Conservation (phyloP, 176 grass and related monocot genomes). For the Chloris gayana region DNA sequence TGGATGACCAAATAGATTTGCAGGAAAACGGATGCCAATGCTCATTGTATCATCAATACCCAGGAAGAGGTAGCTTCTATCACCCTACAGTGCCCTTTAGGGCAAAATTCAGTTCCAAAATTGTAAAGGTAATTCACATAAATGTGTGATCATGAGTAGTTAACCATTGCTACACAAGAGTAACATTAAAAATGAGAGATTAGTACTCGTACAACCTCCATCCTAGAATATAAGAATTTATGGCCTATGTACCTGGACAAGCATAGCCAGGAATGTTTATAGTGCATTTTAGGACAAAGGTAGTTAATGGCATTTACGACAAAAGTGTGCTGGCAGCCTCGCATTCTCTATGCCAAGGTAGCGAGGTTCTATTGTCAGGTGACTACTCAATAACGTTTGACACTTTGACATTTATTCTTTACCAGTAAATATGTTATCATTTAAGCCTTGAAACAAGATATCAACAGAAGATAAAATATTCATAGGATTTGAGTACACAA, state of each 20-base stretch:
- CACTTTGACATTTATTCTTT: constrained; percentile 26
- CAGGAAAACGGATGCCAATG: constrained; percentile 76
- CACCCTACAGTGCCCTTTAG: constrained; percentile 71
- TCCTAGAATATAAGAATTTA: neutral
- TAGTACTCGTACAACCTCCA: neutral
- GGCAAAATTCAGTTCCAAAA: constrained; percentile 51
- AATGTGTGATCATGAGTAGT: constrained; percentile 23
- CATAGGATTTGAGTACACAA: constrained; percentile 12
- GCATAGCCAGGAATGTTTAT: neutral
- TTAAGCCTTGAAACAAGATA: constrained; percentile 5
- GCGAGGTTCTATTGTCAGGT: neutral
- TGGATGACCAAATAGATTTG: constrained; percentile 92
- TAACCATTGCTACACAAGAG: neutral
- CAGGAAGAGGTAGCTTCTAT: constrained; percentile 74
- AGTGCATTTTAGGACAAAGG: neutral
- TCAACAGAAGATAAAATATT: neutral
- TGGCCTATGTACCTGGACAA: neutral
- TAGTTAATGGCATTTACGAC: too few relatives aligned
- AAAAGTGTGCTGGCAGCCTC: neutral
- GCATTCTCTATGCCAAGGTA: constrained; percentile 12
- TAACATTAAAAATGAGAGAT: neutral
- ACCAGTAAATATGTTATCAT: constrained; percentile 29
- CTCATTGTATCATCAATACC: constrained; percentile 88
- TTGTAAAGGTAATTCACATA: constrained; percentile 22
- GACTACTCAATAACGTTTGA: constrained; percentile 17